Conservation (phyloP, 106 monocot genomes). For the Allium sativum region DNA sequence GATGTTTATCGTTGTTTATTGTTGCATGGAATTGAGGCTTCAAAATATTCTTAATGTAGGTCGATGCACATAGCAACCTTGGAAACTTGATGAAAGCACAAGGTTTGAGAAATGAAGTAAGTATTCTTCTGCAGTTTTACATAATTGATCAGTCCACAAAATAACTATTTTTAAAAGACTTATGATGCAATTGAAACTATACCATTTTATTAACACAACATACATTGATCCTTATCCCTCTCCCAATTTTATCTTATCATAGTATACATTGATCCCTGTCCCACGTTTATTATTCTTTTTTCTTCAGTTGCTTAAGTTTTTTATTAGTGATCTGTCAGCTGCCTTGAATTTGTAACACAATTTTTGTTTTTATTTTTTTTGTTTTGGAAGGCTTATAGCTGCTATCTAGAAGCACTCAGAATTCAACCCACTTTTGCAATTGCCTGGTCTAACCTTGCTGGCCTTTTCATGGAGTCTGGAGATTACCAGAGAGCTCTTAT, state of each 20-base stretch:
- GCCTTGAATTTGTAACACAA: not conserved
- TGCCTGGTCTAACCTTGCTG: conserved; percentile 95
- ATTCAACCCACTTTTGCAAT: conserved; percentile 87
- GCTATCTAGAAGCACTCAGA: conserved; percentile 77
- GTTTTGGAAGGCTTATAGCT: conserved; percentile 96
- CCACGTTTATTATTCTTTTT: not conserved
- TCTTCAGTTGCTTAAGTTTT: not conserved
- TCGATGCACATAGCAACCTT: conserved; percentile 95
- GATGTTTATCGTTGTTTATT: not conserved
- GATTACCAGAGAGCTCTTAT: conserved; percentile 73
- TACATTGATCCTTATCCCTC: no score
- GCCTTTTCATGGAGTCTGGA: conserved; percentile 83
- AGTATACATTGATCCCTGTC: no score
- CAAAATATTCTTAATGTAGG: conserved; percentile 21
- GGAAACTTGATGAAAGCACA: conserved; percentile 93
- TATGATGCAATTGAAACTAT: not conserved
- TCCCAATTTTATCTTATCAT: not conserved
- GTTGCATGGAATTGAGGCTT: not conserved
- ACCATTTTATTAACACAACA: no score
- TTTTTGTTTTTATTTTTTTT: not conserved
- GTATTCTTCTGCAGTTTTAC: not conserved
- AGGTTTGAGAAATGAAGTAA: conserved; percentile 79
- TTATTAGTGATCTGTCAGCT: not conserved
- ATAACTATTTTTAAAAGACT: not conserved
- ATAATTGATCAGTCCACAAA: no score